These are phyloP conservation scores for Xanthoparmelia taractica DNA, from an alignment of 495 filamentous ascomycete genomes.

Conservation along the genomic window DNA sequence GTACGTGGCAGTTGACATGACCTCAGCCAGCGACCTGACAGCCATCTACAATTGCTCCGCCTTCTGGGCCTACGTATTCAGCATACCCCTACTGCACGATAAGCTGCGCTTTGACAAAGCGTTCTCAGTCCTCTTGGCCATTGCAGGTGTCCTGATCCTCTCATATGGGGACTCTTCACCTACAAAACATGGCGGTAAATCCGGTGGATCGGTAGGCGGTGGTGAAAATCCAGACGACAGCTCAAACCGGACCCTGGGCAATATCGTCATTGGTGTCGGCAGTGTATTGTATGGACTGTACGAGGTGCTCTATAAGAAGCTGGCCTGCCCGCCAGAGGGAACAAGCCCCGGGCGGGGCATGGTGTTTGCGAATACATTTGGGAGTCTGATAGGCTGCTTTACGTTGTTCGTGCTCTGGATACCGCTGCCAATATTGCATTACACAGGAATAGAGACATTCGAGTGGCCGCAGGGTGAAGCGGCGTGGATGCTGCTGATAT, in stretches of 20 bases:
- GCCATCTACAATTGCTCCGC: conserved; percentile 99
- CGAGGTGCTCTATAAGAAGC: conserved; percentile 89
- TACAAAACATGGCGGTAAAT: conserved; percentile 45
- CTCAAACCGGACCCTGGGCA: conserved; percentile 62
- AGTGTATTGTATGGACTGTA: conserved; percentile 94
- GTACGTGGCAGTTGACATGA: conserved; percentile 92
- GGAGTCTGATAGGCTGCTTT: conserved; percentile 73
- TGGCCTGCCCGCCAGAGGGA: conserved; percentile 87
- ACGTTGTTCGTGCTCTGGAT: conserved; percentile 87
- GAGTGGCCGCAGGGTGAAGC: conserved; percentile 68
- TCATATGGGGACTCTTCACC: conserved; percentile 69
- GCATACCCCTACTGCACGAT: conserved; percentile 80
- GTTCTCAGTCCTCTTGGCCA: conserved; percentile 74
- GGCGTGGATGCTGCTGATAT: conserved; percentile 70
- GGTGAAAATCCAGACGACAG: conserved; percentile 42
- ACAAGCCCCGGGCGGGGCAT: conserved; percentile 70
- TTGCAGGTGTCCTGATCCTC: conserved; percentile 80
- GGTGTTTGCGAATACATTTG: conserved; percentile 89
- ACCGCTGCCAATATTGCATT: conserved; percentile 76
- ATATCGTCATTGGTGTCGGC: conserved; percentile 87
- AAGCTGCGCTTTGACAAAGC: conserved; percentile 72
- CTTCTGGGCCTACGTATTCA: conserved; percentile 96
- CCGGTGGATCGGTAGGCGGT: conserved; percentile 41
- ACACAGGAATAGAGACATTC: conserved; percentile 70
- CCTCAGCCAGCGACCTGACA: conserved; percentile 83